Percentiles rank a stretch among this genome's conserved stretches.
Conservation (phyloP, 129 eudicot genomes). For the Tanacetum coccineum region DNA sequence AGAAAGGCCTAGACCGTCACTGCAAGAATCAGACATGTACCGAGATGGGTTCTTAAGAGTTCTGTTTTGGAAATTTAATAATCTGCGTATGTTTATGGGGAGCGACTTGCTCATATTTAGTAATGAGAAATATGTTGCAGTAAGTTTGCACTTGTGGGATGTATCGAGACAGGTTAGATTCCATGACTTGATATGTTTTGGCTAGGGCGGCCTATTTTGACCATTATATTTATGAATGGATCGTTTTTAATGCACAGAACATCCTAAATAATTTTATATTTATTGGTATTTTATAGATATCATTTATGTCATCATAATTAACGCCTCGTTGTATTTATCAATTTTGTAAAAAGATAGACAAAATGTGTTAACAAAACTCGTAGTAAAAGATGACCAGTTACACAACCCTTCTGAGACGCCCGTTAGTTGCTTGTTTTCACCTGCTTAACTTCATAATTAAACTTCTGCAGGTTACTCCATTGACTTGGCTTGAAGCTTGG, state of each 20-base stretch:
- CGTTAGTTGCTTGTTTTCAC: background rate
- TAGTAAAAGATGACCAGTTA: background rate
- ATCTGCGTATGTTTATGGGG: conserved; percentile 91
- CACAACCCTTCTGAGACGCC: too few species aligned
- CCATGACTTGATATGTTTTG: background rate
- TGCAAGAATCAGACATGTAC: conserved; percentile 88
- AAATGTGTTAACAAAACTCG: too few species aligned
- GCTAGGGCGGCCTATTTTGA: background rate
- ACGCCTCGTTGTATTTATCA: background rate
- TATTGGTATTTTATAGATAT: background rate
- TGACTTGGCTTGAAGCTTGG: conserved; percentile 99
- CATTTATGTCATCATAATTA: background rate
- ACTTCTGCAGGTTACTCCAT: conserved; percentile 71
- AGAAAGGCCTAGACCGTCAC: conserved; percentile 68
- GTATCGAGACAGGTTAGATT: conserved; percentile 76
- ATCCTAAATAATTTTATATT: background rate
- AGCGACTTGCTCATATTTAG: conserved; percentile 94
- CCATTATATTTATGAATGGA: background rate
- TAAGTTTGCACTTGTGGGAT: conserved; percentile 99
- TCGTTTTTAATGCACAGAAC: conserved; percentile 1
- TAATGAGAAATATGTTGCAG: conserved; percentile 90
- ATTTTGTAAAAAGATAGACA: conserved; percentile 3
- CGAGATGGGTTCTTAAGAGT: conserved; percentile 78
- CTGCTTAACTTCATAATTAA: background rate
- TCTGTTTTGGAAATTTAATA: conserved; percentile 91